phyloP scores from a whole-genome alignment of 2,329 filamentous ascomycete genomes.

The Drechslerella dactyloides region DNA sequence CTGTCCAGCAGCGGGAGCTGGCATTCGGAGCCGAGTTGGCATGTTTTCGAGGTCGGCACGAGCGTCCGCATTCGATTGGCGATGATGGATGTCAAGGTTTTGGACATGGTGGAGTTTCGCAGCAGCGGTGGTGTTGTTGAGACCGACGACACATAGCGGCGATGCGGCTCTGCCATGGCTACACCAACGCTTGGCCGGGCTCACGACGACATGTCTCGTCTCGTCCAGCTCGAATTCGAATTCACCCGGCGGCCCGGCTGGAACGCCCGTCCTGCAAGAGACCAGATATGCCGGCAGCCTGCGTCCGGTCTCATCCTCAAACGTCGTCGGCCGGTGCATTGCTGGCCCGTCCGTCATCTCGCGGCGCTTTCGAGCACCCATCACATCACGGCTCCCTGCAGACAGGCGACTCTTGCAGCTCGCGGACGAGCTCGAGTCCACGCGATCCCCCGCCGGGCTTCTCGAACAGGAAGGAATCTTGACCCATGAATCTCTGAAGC shows the following conservation, averaged over 20 bases:
- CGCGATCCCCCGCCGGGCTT: not conserved
- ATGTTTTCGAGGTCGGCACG: too few relatives aligned
- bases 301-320: not conserved
- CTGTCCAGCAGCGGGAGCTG: not conserved
- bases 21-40: not conserved
- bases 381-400: not conserved
- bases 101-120: too few relatives aligned
- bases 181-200: too few relatives aligned
- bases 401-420: not conserved
- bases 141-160: too few relatives aligned
- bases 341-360: conserved; percentile 3
- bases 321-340: conserved; percentile 3
- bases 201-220: not conserved
- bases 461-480: too few relatives aligned
- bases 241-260: not conserved
- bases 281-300: too few relatives aligned
- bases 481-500: too few relatives aligned
- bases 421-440: not conserved
- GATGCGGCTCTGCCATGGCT: too few relatives aligned
- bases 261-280: too few relatives aligned
- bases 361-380: conserved; percentile 3
- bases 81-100: too few relatives aligned
- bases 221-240: conserved; percentile 12
- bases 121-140: too few relatives aligned
- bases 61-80: too few relatives aligned